Percentiles rank a stretch among this genome's conserved stretches.
Evolutionary conservation across 192 early-diverging fungal genomes (phyloP).

Genomic region (Mortierella alpina): DNA sequence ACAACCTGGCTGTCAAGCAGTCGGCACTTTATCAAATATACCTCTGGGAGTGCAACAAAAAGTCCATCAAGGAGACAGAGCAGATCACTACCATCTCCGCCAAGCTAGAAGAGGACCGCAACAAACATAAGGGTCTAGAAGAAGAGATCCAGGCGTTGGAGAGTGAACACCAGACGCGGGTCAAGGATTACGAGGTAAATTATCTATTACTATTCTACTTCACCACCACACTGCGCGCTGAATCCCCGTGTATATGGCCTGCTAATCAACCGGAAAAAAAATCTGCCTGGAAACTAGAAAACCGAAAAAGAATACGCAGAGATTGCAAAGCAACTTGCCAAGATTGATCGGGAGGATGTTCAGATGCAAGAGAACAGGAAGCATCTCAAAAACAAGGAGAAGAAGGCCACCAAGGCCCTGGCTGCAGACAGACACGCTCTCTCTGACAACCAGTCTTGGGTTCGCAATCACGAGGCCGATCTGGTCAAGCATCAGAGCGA

Average conservation of each 20-base stretch:
- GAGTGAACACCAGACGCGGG: constrained; percentile 61
- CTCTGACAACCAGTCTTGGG: constrained; percentile 71
- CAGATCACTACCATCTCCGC: constrained; percentile 55
- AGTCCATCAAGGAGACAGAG: constrained; percentile 57
- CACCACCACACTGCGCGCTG: neutral
- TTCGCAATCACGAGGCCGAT: constrained; percentile 77
- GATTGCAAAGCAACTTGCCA: constrained; percentile 67
- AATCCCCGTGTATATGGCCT: neutral
- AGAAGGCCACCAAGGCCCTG: constrained; percentile 79
- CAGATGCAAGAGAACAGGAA: constrained; percentile 89
- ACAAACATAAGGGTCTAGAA: constrained; percentile 68
- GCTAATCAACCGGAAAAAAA: no score
- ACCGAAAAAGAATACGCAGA: constrained; percentile 69
- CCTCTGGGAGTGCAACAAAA: constrained; percentile 69
- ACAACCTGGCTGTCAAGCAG: constrained; percentile 77
- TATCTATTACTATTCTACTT: neutral
- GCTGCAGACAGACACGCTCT: constrained; percentile 68
- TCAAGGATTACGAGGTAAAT: constrained; percentile 70
- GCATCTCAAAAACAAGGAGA: constrained; percentile 80
- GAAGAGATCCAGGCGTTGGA: constrained; percentile 74
- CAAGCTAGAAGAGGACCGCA: constrained; percentile 69
- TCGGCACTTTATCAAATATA: constrained; percentile 82
- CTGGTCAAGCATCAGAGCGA: constrained; percentile 67
- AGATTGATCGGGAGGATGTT: constrained; percentile 83
- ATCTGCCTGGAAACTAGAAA: constrained; percentile 17